Conservation (phyloP, 305 asterid species). For the Fraxinus angustifolia region DNA sequence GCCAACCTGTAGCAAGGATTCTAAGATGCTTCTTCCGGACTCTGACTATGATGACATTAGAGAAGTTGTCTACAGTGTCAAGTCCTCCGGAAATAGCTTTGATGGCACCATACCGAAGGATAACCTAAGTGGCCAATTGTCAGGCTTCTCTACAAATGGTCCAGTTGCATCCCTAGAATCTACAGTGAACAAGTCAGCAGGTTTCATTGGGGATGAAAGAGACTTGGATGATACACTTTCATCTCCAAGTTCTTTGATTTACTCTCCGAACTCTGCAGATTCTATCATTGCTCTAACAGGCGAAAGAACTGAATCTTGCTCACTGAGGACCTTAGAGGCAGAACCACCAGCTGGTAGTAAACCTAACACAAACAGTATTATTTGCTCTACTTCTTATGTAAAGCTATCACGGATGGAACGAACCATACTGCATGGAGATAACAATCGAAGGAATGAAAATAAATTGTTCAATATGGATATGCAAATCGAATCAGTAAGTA, state of each 20-base stretch:
- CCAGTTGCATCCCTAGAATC: slow-evolving; percentile 41
- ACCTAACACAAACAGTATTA: slow-evolving; percentile 21
- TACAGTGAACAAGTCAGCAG: slow-evolving; percentile 33
- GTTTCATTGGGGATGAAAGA: slow-evolving; percentile 41
- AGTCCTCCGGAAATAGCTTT: slow-evolving; percentile 29
- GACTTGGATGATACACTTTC: slow-evolving; percentile 61
- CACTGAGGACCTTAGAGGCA: slow-evolving; percentile 42
- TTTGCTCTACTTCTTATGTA: slow-evolving; percentile 41
- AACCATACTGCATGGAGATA: slow-evolving; percentile 40
- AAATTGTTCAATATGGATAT: slow-evolving; percentile 21
- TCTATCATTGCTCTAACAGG: slow-evolving; percentile 44
- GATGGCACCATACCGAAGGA: slow-evolving; percentile 32
- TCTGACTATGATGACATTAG: slow-evolving; percentile 30
- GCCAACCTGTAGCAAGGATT: slow-evolving; percentile 33
- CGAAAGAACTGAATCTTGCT: slow-evolving; percentile 48
- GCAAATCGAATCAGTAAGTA: slow-evolving; percentile 31
- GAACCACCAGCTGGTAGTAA: slow-evolving; percentile 35
- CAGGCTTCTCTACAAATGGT: slow-evolving; percentile 37
- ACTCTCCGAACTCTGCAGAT: slow-evolving; percentile 58
- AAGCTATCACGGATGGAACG: slow-evolving; percentile 62
- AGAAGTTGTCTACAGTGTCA: slow-evolving; percentile 33
- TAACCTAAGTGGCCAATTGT: slow-evolving; percentile 29
- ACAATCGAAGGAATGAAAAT: slow-evolving; percentile 33
- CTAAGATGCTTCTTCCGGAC: slow-evolving; percentile 30
- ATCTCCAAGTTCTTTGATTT: slow-evolving; percentile 60